Base-by-base conservation (phyloP, 441 rosid genomes). In the Adansonia gregorii region DNA sequence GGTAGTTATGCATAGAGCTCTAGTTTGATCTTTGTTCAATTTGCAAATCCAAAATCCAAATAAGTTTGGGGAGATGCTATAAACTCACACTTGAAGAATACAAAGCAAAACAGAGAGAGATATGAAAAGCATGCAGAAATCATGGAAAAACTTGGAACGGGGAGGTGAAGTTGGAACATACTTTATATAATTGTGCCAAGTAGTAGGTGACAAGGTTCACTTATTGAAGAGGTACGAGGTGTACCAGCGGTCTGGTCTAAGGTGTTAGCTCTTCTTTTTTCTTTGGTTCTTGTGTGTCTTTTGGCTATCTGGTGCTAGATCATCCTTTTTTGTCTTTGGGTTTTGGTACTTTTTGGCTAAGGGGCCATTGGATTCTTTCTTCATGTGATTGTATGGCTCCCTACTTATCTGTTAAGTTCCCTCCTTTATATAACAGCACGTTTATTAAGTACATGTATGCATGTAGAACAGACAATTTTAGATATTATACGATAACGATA, bases 351-450 rank as follows among this genome's bases (percentile, higher is more conserved):
- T 17, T 11, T 58, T 11, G 3, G 39, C 66, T 1, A 24, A 10
- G 6, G 3, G 68, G 43, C 4, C 69, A 65, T 35, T 35, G 48
- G 48, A 65, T 65, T 14, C 48, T n/a, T 3, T 65, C 19, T 22
- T 65, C 22, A 35, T 20, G 45, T 65, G 69, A 65, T 65, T 39
- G n/a, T 35, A 39, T 65, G 69, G 69, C 49, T 65, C 49, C 48
- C 69, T 41, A 39, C 22, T 4, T 4, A 39, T 39, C 43, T 6
- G 4, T 3, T 39, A 39, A 3, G 6, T 39, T 39, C 43, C 43
- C 43, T 39, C 6, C 43, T 39, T 39, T 10, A 64, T 64, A 39
- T 22, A 59, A 22, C 64, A 20, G 6, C 64, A 59, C 24, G 27
- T 56, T 56, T 2, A 39, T 8, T 54, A 24, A 10, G 41, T 60